A percentile compares a stretch with the other conserved stretches of the same genome.
These are phyloP conservation scores for Bisporella sp. DNA, from an alignment of 2,329 filamentous ascomycete species.

Conservation along the genomic window DNA sequence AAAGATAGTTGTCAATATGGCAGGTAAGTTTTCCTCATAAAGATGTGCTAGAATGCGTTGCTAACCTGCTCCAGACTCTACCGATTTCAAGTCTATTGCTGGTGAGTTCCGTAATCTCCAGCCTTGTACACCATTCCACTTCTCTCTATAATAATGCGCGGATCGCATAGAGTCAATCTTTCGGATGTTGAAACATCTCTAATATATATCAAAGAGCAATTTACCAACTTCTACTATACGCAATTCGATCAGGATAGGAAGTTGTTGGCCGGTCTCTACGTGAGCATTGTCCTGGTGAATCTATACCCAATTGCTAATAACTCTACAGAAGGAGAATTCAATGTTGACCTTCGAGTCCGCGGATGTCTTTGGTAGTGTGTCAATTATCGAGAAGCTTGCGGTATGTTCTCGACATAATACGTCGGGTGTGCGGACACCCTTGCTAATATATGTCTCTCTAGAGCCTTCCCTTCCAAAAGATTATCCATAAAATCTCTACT, in stretches of 20 bases:
- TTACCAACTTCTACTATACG: constrained; percentile 86
- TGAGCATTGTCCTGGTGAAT: constrained; percentile 40
- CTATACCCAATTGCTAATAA: constrained; percentile 11
- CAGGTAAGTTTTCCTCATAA: too few relatives aligned
- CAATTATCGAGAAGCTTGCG: constrained; percentile 73
- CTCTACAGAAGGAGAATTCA: constrained; percentile 58
- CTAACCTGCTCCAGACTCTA: constrained; percentile 10
- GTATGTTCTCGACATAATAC: constrained; percentile 41
- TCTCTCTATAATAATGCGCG: neutral
- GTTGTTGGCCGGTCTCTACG: constrained; percentile 67
- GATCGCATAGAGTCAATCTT: neutral
- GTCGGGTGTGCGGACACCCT: too few relatives aligned
- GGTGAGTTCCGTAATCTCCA: constrained; percentile 25
- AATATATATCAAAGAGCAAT: constrained; percentile 57
- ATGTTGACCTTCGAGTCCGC: constrained; percentile 89
- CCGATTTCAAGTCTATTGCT: constrained; percentile 35
- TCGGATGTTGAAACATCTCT: neutral
- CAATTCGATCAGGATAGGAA: constrained; percentile 72
- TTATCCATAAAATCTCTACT: constrained; percentile 70
- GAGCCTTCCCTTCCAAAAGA: constrained; percentile 73
- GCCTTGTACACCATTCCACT: neutral
- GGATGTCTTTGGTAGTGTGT: constrained; percentile 53
- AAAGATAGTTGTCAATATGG: too few relatives aligned
- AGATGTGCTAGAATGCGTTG: neutral
- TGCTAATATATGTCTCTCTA: constrained; percentile 29